Evolutionary conservation across 768 basidiomycete genomes (phyloP).

Genomic region (Lentinus tigrinus): DNA sequence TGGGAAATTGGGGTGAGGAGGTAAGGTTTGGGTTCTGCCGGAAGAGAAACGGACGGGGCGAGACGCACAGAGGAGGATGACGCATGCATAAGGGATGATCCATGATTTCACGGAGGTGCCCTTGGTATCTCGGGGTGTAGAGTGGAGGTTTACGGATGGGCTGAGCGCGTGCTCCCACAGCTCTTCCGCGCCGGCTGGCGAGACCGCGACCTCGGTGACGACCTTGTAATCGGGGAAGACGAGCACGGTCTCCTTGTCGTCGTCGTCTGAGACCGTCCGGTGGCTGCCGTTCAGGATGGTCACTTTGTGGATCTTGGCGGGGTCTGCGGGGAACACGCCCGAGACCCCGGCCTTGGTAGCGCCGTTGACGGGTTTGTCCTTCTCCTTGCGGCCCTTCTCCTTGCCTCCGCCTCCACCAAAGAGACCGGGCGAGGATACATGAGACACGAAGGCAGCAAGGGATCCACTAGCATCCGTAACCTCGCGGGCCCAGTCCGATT

Average conservation of each 20-base stretch:
- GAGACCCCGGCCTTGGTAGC: conserved; percentile 26
- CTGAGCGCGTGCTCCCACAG: conserved; percentile 67
- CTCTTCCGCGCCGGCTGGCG: conserved; percentile 61
- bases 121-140: conserved; percentile 34
- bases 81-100: conserved; percentile 86
- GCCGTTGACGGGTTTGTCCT: conserved; percentile 1
- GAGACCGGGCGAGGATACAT: conserved; percentile 8
- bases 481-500: conserved; percentile 83
- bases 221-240: conserved; percentile 93
- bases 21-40: background rate
- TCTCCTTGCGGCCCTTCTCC: conserved; percentile 7
- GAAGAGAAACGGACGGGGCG: too few species aligned
- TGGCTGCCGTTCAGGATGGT: conserved; percentile 87
- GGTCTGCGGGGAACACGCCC: conserved; percentile 60
- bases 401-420: background rate
- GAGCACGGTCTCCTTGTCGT: conserved; percentile 72
- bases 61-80: conserved; percentile 84
- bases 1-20: conserved; percentile 29
- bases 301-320: conserved; percentile 40
- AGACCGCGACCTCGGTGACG: conserved; percentile 67
- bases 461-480: conserved; percentile 70
- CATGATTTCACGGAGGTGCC: conserved; percentile 61
- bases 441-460: conserved; percentile 60
- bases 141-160: conserved; percentile 52
- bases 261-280: conserved; percentile 62